Evolutionary conservation across 2,329 filamentous ascomycete genomes (phyloP).

Genomic region (Juglanconis oblonga): DNA sequence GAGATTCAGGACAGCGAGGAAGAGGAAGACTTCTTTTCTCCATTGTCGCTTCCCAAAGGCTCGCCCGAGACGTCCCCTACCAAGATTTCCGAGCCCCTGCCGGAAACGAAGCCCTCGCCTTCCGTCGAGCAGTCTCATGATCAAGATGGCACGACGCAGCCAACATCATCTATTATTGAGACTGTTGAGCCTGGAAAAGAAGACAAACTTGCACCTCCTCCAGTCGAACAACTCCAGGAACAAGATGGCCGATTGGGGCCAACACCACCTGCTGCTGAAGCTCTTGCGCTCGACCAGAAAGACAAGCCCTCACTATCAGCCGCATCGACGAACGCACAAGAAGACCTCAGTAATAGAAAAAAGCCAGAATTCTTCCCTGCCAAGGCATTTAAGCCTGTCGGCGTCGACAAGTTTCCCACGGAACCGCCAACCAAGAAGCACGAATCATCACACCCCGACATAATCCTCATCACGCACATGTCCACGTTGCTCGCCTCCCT

Average conservation of each 20-base stretch:
- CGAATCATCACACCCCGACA: constrained; percentile 31
- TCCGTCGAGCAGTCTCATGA: not conserved
- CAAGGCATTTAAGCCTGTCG: not conserved
- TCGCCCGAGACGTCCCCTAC: not conserved
- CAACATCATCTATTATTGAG: not conserved
- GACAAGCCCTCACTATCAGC: not conserved
- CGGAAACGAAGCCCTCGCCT: no score
- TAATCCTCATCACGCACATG: constrained; percentile 56
- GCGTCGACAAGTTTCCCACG: not conserved
- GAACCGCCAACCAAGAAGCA: not conserved
- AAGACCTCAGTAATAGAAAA: not conserved
- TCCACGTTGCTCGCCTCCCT: constrained; percentile 48
- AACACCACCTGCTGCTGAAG: not conserved
- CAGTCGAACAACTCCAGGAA: not conserved
- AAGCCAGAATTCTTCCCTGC: not conserved
- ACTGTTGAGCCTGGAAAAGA: not conserved
- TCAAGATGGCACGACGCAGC: not conserved
- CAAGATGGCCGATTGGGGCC: not conserved
- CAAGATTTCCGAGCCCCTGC: not conserved
- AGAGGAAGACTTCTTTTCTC: constrained; percentile 30
- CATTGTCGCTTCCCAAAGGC: not conserved
- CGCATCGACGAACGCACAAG: not conserved
- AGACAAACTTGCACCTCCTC: not conserved
- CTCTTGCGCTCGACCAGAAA: not conserved
- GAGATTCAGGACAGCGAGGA: constrained; percentile 40